These are phyloP conservation scores for Trichosporon sp. DNA, from an alignment of 1,284 basidiomycete species.

Conservation along the genomic window DNA sequence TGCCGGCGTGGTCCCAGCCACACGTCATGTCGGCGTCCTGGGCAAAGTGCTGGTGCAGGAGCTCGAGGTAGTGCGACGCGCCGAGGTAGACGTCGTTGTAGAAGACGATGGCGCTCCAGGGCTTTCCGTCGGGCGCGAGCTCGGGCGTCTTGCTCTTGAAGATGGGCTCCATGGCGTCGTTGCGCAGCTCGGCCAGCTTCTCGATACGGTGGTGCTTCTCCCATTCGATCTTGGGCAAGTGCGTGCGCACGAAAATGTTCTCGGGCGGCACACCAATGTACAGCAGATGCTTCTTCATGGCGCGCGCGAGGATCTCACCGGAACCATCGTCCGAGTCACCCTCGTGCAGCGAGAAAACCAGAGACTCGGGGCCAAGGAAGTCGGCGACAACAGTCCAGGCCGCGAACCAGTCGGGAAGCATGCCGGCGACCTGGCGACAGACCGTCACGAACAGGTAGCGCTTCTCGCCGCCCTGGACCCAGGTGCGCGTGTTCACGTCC, in stretches of 20 bases:
- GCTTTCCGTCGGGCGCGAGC: slow-evolving; percentile 48
- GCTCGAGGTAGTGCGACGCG: slow-evolving; percentile 56
- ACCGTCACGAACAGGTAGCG: slow-evolving; percentile 47
- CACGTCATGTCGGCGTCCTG: slow-evolving; percentile 58
- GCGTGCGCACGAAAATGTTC: slow-evolving; percentile 48
- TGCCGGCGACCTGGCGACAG: slow-evolving; percentile 52
- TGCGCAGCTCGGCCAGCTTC: slow-evolving; percentile 56
- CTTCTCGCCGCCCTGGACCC: slow-evolving; percentile 38
- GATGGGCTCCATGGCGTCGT: slow-evolving; percentile 55
- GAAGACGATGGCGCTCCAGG: slow-evolving; percentile 54
- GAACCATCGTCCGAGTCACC: slow-evolving; percentile 48
- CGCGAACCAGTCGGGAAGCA: slow-evolving; percentile 54
- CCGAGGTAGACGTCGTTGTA: slow-evolving; percentile 59
- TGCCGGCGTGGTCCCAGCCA: slow-evolving; percentile 57
- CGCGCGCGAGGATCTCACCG: slow-evolving; percentile 39
- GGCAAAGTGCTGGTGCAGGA: slow-evolving; percentile 55
- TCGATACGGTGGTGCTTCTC: slow-evolving; percentile 54
- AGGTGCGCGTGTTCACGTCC: slow-evolving; percentile 37
- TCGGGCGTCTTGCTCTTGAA: slow-evolving; percentile 43
- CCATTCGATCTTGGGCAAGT: slow-evolving; percentile 48
- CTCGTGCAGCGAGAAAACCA: slow-evolving; percentile 49
- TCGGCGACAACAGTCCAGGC: slow-evolving; percentile 53
- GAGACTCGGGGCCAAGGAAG: slow-evolving; percentile 50
- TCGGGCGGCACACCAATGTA: slow-evolving; percentile 52
- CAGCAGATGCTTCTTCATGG: slow-evolving; percentile 48